phyloP scores from a whole-genome alignment of 169 alveolate genomes.

The Theileria annulata region DNA sequence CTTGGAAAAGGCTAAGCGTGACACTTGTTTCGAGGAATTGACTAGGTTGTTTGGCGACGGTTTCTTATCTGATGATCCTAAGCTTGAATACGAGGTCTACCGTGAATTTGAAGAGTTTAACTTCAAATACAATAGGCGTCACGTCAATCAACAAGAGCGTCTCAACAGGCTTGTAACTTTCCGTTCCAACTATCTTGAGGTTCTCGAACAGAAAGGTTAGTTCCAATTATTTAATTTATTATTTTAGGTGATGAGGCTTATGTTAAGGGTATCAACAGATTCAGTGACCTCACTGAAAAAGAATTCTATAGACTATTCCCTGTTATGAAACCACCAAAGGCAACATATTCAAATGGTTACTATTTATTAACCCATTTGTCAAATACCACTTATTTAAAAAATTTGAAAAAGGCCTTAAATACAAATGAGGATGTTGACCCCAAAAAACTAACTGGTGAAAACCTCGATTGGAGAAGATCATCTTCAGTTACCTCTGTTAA shows the following conservation, averaged over 20 bases:
- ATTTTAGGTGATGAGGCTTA: constrained; percentile 31
- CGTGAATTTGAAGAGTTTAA: constrained; percentile 26
- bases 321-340: constrained; percentile 4
- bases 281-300: constrained; percentile 47
- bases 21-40: constrained; percentile 27
- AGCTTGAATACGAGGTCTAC: constrained; percentile 27
- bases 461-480: constrained; percentile 70
- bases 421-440: constrained; percentile 10
- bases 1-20: constrained; percentile 2
- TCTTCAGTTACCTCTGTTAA: constrained; percentile 76
- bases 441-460: constrained; percentile 12
- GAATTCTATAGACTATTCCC: constrained; percentile 24
- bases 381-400: neutral
- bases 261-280: constrained; percentile 49
- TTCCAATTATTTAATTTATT: neutral
- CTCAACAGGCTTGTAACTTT: constrained; percentile 27
- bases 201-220: constrained; percentile 27
- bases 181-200: constrained; percentile 23
- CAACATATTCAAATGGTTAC: neutral
- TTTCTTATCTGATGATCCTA: constrained; percentile 18
- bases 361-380: neutral
- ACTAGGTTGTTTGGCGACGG: constrained; percentile 20
- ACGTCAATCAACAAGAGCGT: constrained; percentile 16
- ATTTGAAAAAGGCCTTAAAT: constrained; percentile 10
- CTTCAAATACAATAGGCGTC: constrained; percentile 18